Conservation (phyloP, 148 eudicot species). For the Polygonum aviculare region DNA sequence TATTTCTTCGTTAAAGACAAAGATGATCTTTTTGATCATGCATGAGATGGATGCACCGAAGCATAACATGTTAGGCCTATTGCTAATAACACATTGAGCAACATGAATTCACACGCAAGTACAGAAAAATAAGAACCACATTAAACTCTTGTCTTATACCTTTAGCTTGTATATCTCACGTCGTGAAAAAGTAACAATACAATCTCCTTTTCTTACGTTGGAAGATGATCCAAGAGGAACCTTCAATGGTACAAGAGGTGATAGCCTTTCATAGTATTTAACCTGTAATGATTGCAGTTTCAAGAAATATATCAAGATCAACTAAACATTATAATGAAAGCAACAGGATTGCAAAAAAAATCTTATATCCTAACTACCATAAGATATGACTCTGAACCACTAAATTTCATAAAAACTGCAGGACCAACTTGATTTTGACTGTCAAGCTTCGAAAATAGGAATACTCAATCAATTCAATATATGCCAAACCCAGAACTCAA, state of each 20-base stretch:
- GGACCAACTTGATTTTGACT: not conserved
- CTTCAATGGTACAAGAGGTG: constrained; percentile 67
- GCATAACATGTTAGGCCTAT: not conserved
- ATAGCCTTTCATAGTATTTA: constrained; percentile 77
- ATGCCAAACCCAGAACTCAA: not conserved
- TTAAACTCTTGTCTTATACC: constrained; percentile 27
- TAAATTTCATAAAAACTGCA: constrained; percentile 5
- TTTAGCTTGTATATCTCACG: constrained; percentile 53
- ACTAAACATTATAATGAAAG: constrained; percentile 4
- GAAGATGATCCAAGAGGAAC: constrained; percentile 76
- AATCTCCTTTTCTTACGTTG: constrained; percentile 70
- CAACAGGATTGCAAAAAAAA: constrained; percentile 3
- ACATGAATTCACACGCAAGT: not conserved
- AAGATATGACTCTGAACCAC: not conserved
- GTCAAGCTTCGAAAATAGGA: not conserved
- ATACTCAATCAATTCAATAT: not conserved
- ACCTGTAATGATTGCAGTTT: constrained; percentile 32
- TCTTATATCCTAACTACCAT: not conserved
- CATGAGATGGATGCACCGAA: not conserved
- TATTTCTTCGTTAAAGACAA: not conserved
- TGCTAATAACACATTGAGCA: not conserved
- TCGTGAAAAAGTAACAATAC: constrained; percentile 92
- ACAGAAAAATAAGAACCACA: not conserved
- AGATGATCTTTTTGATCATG: not conserved
- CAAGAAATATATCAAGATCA: not conserved